Evolutionary conservation across 1,284 basidiomycete genomes (phyloP).

Genomic region (Meira nashicola): DNA sequence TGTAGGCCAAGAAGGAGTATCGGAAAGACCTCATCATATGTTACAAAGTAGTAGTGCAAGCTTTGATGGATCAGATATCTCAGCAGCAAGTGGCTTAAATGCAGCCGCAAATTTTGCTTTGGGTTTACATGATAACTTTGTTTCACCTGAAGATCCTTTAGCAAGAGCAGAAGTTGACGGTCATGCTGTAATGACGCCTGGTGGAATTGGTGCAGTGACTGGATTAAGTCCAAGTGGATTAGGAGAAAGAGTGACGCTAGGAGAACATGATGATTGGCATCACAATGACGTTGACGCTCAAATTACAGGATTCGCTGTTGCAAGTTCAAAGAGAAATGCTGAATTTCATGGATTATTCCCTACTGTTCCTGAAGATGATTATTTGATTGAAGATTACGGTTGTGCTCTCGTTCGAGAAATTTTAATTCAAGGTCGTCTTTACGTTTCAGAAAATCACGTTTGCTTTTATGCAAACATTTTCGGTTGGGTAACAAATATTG

Average conservation of each 20-base stretch:
- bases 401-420: constrained; percentile 95
- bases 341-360: constrained; percentile 93
- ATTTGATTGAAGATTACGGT: constrained; percentile 97
- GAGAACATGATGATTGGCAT: constrained; percentile 27
- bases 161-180: not conserved
- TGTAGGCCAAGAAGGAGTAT: not conserved
- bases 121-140: constrained; percentile 1
- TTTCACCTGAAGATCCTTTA: constrained; percentile 1
- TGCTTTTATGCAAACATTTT: constrained; percentile 99
- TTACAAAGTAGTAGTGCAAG: not conserved
- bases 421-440: constrained; percentile 87
- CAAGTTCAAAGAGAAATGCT: constrained; percentile 85
- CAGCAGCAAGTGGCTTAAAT: constrained; percentile 29
- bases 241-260: constrained; percentile 24
- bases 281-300: constrained; percentile 32
- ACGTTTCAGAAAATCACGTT: constrained; percentile 95
- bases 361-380: constrained; percentile 84
- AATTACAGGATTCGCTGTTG: constrained; percentile 79
- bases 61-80: constrained; percentile 28
- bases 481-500: constrained; percentile 93
- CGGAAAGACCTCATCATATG: not conserved
- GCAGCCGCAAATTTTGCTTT: constrained; percentile 38
- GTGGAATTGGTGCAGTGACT: constrained; percentile 24
- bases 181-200: constrained; percentile 24
- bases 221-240: constrained; percentile 23